phyloP scores from a whole-genome alignment of 208 protist genomes.

The Angomonas ambiguus region DNA sequence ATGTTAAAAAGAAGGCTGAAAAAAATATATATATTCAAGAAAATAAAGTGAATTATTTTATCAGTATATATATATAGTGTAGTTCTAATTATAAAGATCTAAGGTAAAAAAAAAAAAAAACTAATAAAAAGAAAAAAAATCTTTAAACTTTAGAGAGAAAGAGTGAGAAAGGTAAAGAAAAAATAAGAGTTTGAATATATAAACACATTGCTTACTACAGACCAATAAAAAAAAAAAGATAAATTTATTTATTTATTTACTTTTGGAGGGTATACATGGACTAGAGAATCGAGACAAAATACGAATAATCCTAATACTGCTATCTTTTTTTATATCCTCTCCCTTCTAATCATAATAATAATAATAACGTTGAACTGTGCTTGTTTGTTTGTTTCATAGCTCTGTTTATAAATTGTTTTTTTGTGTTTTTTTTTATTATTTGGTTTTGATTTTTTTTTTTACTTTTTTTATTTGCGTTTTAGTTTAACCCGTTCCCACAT shows the following conservation, averaged over 20 bases:
- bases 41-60: slow-evolving; percentile 6
- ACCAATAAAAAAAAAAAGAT: slow-evolving; percentile 10
- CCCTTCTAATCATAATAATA: neutral
- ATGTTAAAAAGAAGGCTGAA: slow-evolving; percentile 1
- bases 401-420: slow-evolving; percentile 9
- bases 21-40: neutral
- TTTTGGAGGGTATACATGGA: neutral
- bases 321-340: too few species aligned
- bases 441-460: slow-evolving; percentile 19
- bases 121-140: slow-evolving; percentile 12
- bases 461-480: neutral
- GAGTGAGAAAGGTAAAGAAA: slow-evolving; percentile 10
- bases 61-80: too few species aligned
- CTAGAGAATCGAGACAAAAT: neutral
- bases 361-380: neutral
- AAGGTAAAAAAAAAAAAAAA: slow-evolving; percentile 3
- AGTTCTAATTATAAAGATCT: slow-evolving; percentile 1
- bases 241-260: slow-evolving; percentile 13
- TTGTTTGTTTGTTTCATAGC: neutral
- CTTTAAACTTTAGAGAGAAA: slow-evolving; percentile 4
- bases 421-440: slow-evolving; percentile 7
- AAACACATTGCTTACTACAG: slow-evolving; percentile 2
- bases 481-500: too few species aligned
- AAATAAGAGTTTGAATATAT: neutral
- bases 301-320: neutral